These are phyloP conservation scores for Zymoseptoria crescenta DNA, from an alignment of 2,329 filamentous ascomycete genomes.

Conservation along the genomic window DNA sequence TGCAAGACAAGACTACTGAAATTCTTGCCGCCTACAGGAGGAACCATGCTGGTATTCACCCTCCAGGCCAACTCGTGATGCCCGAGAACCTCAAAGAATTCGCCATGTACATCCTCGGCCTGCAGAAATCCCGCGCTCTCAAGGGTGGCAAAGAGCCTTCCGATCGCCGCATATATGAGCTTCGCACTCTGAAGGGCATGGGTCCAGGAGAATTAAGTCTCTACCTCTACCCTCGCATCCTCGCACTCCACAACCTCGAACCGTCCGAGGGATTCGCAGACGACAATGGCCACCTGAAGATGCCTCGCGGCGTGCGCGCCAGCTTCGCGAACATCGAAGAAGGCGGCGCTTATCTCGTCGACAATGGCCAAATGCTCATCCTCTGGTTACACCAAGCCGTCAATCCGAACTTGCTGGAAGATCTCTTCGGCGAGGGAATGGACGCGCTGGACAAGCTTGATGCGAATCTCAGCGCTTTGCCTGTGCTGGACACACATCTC, in stretches of 20 bases:
- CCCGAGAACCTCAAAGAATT: slow-evolving; percentile 95
- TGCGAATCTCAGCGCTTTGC: slow-evolving; percentile 70
- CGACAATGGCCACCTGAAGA: slow-evolving; percentile 74
- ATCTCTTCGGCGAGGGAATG: slow-evolving; percentile 77
- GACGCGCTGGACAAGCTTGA: slow-evolving; percentile 67
- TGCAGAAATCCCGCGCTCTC: slow-evolving; percentile 86
- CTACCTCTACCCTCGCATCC: slow-evolving; percentile 91
- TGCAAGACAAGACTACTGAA: slow-evolving; percentile 89
- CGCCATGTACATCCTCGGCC: slow-evolving; percentile 86
- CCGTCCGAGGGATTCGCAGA: slow-evolving; percentile 90
- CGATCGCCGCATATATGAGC: slow-evolving; percentile 83
- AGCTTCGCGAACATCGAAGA: slow-evolving; percentile 85
- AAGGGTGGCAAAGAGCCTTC: slow-evolving; percentile 86
- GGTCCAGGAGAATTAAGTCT: slow-evolving; percentile 76
- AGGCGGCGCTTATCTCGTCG: slow-evolving; percentile 87
- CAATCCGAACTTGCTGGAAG: slow-evolving; percentile 80
- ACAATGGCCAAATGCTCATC: slow-evolving; percentile 87
- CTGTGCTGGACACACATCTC: slow-evolving; percentile 80
- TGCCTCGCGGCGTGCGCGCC: slow-evolving; percentile 72
- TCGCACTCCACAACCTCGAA: slow-evolving; percentile 81
- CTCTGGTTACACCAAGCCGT: slow-evolving; percentile 91
- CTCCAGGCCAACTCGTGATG: slow-evolving; percentile 85
- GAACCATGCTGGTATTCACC: slow-evolving; percentile 78
- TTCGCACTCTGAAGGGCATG: slow-evolving; percentile 83
- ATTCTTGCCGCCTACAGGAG: slow-evolving; percentile 88